phyloP scores from a whole-genome alignment of 306 rosid species.

The Sicyos baderoa region DNA sequence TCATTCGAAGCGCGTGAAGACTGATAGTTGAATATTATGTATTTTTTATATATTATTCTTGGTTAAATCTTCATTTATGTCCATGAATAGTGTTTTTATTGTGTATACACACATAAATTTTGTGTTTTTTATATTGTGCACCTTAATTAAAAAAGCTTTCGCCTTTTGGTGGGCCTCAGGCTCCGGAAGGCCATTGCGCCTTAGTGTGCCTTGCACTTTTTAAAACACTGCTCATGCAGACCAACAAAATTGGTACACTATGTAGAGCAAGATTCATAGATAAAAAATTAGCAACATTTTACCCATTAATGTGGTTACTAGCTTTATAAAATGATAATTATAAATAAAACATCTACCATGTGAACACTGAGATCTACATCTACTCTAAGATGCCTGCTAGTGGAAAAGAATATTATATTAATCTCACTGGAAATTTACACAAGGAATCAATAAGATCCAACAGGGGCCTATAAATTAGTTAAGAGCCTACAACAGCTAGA shows the following conservation, averaged over 20 bases:
- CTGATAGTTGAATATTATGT: too few species aligned
- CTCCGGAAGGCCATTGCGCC: too few species aligned
- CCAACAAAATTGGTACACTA: not conserved
- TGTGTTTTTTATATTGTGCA: too few species aligned
- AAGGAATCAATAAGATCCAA: conserved; percentile 10
- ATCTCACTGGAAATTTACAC: not conserved
- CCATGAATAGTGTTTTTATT: too few species aligned
- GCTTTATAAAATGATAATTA: conserved; percentile 1
- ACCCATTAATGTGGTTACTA: conserved; percentile 2
- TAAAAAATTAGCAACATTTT: not conserved
- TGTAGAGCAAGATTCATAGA: conserved; percentile 10
- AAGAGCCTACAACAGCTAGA: not conserved
- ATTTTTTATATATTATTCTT: too few species aligned
- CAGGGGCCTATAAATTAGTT: not conserved
- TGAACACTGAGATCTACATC: conserved; percentile 21
- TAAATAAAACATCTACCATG: conserved; percentile 21
- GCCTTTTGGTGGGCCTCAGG: too few species aligned
- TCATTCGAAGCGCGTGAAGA: too few species aligned
- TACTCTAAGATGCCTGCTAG: not conserved
- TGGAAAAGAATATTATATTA: not conserved
- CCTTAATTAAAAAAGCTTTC: too few species aligned
- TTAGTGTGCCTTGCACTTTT: too few species aligned
- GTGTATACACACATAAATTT: too few species aligned
- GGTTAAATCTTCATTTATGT: too few species aligned
- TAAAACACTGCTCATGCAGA: conserved; percentile 3